A percentile compares a stretch with the other conserved stretches of the same genome.
Conservation (phyloP, 805 yeast genomes). For the Starmera pachycereana region DNA sequence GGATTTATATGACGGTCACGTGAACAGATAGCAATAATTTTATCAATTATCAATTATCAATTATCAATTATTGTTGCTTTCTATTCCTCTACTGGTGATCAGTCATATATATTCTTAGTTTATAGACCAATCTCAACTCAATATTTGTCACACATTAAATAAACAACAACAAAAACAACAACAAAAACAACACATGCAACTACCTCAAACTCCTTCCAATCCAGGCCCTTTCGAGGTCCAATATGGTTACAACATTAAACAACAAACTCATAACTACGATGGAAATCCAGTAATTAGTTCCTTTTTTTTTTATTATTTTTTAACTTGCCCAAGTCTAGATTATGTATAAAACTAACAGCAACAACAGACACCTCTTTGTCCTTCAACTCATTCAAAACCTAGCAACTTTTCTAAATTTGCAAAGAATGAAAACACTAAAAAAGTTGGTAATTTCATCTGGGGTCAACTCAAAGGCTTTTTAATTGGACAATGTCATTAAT, state of each 20-base stretch:
- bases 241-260: conserved; percentile 11
- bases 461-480: conserved; percentile 1
- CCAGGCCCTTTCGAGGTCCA: conserved; percentile 15
- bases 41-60: too few relatives aligned
- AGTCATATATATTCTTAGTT: too few relatives aligned
- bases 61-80: too few relatives aligned
- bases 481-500: neutral
- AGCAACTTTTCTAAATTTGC: conserved; percentile 10
- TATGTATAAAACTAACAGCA: neutral
- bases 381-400: conserved; percentile 8
- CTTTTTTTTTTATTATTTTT: too few relatives aligned
- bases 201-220: conserved; percentile 14
- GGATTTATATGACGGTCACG: too few relatives aligned
- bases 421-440: conserved; percentile 16
- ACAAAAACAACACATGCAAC: too few relatives aligned
- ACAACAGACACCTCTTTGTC: conserved; percentile 9
- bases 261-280: conserved; percentile 6
- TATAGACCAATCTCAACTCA: too few relatives aligned
- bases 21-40: too few relatives aligned
- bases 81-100: too few relatives aligned
- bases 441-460: conserved; percentile 14
- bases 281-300: conserved; percentile 7
- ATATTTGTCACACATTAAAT: too few relatives aligned
- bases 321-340: too few relatives aligned
- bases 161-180: too few relatives aligned